Base-by-base conservation (phyloP, 2,329 filamentous ascomycete genomes). In the Sporothrix pallida region DNA sequence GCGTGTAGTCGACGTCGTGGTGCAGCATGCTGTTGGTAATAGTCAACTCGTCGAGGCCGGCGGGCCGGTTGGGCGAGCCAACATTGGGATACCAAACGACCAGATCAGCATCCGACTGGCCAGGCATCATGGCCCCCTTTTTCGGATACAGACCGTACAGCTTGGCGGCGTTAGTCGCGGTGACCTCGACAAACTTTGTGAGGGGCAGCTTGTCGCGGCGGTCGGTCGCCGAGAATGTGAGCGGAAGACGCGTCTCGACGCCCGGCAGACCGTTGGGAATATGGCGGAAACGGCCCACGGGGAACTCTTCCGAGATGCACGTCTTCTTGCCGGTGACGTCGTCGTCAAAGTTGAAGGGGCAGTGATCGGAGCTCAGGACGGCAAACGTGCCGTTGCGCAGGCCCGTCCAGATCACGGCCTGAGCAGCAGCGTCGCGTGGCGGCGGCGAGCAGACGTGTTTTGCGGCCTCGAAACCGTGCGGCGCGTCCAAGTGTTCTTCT, bases 1-100 rank as follows among this genome's bases (percentile, higher is more conserved):
- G 88, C 9, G 88, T 90, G 77, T 91, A 90, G 77, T 91, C 88
- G 2, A 89, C 85, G 74, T 87, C 84, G 78, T 91, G 89, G 79
- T 91, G 88, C 75, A 91, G 78, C 80, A 86, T 85, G 8, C 82
- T 81, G 76, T 90, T 89, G 56, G 80, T 79, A 75, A 87, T 84
- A 13, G 81, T 79, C 20, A 84, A 78, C 13, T 8, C 7, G 71
- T 68, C 72, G 56, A 73, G 84, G 76, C 71, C 71, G 13, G 71
- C 70, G 5, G 69, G 68, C 0, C 77, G 79, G 1, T 80, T 23
- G 44, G 74, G 58, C 20, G 54, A 46, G 69, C 72, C 72, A 2
- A 17, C 23, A 13, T 10, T 80, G 0, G 87, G 86, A 78, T 89
- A 87, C 87, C 87, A 90, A 23, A 89, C 84, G 12, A 86, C 85